Evolutionary conservation across 2,329 filamentous ascomycete species (phyloP), one percentile per base, ranked within the genome.

Genomic region (Blastomyces emzantsi): DNA sequence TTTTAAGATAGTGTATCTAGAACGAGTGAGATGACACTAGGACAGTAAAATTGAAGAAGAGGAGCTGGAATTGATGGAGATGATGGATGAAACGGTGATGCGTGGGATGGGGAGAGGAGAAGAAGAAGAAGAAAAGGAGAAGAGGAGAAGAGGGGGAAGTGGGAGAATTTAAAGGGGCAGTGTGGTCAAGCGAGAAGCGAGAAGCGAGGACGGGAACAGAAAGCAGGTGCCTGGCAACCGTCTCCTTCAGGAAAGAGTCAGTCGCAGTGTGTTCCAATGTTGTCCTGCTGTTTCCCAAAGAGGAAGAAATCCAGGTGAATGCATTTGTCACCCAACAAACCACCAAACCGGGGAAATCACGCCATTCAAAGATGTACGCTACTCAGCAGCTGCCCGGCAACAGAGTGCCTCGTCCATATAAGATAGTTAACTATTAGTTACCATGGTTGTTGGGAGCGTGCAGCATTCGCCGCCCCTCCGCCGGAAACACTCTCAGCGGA

Each of bases 121-220:
- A 54, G 22, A 39, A 54, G 51, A 36, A n/a, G 15, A 36, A n/a
- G 30, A n/a, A 55, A 49, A 56, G 28, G 17, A 57, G 30, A 51
- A 39, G 62, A 51, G 60, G 59, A 56, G 58, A 55, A 47, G 61
- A 51, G 47, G 41, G 62, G 61, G 62, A 59, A 62, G 60, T 58
- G 60, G 54, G 60, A 49, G 25, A n/a, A 55, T 66, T 64, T 65
- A 65, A 66, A 62, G 54, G 25, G 30, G 7, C 41, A 28, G 49
- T 25, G 63, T 49, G 59, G 49, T 28, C 59, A 52, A 55, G 52
- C 25, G 43, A 59, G 6, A 56, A 39, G 22, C 30, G 33, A 39
- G 19, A n/a, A 36, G 30, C 22, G 15, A 55, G 30, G 11, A 22
- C 15, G 3, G 19, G 30, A 56, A 56, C 17, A 15, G 33, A 56